phyloP scores from a whole-genome alignment of 129 eudicot species.

The Chrysanthemum lavandulifolium region DNA sequence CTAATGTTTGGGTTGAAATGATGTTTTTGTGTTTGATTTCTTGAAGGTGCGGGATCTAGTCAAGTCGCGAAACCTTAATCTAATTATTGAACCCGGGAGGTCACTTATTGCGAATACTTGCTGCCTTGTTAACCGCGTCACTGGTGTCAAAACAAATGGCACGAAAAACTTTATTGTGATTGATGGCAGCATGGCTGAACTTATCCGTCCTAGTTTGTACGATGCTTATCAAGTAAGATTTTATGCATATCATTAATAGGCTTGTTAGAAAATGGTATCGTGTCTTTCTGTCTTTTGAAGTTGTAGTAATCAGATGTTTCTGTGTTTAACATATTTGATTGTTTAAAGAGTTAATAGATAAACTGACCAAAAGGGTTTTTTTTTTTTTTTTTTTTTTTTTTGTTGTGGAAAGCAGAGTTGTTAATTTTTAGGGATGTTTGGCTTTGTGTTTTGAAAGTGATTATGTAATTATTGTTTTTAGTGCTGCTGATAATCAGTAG shows the following conservation, averaged over 20 bases:
- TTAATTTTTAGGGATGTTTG: no score
- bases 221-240: constrained; percentile 80
- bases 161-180: constrained; percentile 74
- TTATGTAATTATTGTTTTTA: no score
- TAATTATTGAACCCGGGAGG: constrained; percentile 90
- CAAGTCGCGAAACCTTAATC: constrained; percentile 72
- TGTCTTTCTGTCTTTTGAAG: not conserved
- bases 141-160: constrained; percentile 86
- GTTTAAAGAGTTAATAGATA: no score
- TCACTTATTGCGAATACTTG: constrained; percentile 93
- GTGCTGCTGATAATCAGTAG: no score
- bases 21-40: constrained; percentile 19
- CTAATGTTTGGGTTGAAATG: not conserved
- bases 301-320: no score
- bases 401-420: no score
- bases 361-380: no score
- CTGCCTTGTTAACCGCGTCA: constrained; percentile 88
- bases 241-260: no score
- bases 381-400: no score
- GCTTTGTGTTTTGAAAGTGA: no score
- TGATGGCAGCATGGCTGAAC: constrained; percentile 97
- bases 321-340: no score
- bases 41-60: constrained; percentile 83
- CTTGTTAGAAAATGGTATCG: no score
- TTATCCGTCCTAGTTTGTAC: constrained; percentile 87